Conservation (phyloP, 352 stramenopile species). For the Globisporangium nodosum region DNA sequence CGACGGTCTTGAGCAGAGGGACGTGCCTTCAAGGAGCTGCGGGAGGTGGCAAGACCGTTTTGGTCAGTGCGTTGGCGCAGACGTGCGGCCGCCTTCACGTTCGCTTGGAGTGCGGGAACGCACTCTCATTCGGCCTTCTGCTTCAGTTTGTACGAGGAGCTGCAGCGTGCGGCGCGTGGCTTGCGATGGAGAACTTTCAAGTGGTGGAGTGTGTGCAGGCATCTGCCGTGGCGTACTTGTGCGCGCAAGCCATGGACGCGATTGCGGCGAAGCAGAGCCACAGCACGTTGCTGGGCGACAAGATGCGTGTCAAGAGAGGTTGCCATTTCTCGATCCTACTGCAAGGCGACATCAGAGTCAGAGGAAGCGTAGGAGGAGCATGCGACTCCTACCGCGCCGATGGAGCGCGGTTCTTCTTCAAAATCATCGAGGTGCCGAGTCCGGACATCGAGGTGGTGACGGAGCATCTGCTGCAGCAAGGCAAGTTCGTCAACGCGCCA, state of each 20-base stretch:
- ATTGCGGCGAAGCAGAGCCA: slow-evolving; percentile 32
- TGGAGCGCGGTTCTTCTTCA: slow-evolving; percentile 35
- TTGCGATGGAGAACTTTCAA: slow-evolving; percentile 37
- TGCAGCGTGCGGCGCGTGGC: slow-evolving; percentile 46
- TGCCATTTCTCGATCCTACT: slow-evolving; percentile 28
- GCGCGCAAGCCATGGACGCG: slow-evolving; percentile 36
- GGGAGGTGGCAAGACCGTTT: slow-evolving; percentile 41
- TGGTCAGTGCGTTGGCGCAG: slow-evolving; percentile 28
- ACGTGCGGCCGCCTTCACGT: slow-evolving; percentile 48
- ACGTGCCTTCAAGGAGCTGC: slow-evolving; percentile 29
- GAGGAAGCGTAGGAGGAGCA: no score
- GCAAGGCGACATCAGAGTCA: background rate
- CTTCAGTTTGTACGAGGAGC: slow-evolving; percentile 45
- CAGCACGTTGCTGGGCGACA: slow-evolving; percentile 31
- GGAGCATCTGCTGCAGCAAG: slow-evolving; percentile 33
- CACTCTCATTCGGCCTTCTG: slow-evolving; percentile 23
- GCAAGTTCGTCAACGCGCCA: slow-evolving; percentile 27
- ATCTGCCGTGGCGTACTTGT: slow-evolving; percentile 29
- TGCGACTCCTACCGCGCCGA: background rate
- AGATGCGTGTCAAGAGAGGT: slow-evolving; percentile 39
- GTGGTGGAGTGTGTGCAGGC: slow-evolving; percentile 16
- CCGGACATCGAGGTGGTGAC: slow-evolving; percentile 37
- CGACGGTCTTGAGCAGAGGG: slow-evolving; percentile 30
- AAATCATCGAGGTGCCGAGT: slow-evolving; percentile 21
- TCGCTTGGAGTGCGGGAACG: slow-evolving; percentile 28